Percentiles rank a stretch among this genome's conserved stretches.
Evolutionary conservation across 106 monocot genomes (phyloP).

Genomic region (Gastrodia elata): DNA sequence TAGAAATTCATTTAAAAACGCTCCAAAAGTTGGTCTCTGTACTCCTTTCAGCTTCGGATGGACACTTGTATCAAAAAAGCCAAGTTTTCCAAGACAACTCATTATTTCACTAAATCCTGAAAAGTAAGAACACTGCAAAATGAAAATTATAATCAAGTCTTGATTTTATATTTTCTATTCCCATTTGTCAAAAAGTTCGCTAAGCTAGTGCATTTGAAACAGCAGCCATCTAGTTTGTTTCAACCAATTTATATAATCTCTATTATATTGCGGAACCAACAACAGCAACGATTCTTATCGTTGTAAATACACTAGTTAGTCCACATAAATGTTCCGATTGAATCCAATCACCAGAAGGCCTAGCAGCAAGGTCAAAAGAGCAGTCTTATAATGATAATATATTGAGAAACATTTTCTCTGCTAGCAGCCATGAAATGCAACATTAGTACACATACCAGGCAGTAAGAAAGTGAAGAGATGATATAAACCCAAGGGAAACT

Average conservation of each 20-base stretch:
- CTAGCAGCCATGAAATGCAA: constrained; percentile 1
- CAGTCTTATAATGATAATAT: no score
- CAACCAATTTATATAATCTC: no score
- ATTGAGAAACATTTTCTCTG: no score
- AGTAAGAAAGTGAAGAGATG: not conserved
- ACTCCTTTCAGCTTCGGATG: constrained; percentile 55
- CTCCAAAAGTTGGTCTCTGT: constrained; percentile 43
- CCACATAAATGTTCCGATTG: not conserved
- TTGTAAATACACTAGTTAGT: not conserved
- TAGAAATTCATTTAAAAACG: constrained; percentile 58
- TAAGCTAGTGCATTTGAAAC: not conserved
- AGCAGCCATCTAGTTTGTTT: not conserved
- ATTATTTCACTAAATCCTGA: constrained; percentile 93
- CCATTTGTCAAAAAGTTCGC: not conserved
- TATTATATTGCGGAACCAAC: not conserved
- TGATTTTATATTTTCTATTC: not conserved
- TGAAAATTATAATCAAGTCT: not conserved
- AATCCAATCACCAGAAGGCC: not conserved
- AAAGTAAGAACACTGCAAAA: constrained; percentile 1
- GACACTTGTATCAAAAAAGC: constrained; percentile 56
- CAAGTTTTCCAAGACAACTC: constrained; percentile 75
- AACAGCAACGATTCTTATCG: not conserved
- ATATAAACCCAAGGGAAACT: not conserved
- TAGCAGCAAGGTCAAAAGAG: no score
- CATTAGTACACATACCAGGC: not conserved